Evolutionary conservation across 805 yeast species (phyloP), one percentile per base, ranked within the genome.

Genomic region (Yamadazyma ubonensis): DNA sequence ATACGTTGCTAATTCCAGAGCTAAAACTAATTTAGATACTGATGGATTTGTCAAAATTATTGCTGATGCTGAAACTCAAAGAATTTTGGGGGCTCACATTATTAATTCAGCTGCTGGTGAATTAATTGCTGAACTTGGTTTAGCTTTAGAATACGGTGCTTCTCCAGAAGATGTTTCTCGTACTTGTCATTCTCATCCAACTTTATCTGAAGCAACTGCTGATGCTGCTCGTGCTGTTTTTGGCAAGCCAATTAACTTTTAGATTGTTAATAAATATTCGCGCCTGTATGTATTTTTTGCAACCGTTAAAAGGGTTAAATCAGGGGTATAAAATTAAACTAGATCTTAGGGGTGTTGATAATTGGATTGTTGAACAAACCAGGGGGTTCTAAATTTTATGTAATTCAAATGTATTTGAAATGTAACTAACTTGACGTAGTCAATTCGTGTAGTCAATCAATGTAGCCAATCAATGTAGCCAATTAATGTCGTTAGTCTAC

Each of bases 31-130:
- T 78, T 69, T 78, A 63, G 99, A 93, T 69, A 84, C 97, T 44
- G 99, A 93, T 53, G 99, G 99, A 45, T 86, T 93, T 57, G 99
- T 93, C 59, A 93, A 93, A 76, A 81, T 93, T 61, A 65, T 93
- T 51, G 90, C 96, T 47, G 99, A 93, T 68, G 90, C 95, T 52
- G 96, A 91, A 71, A 91, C 99, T 48, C 96, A 93, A 72, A 82
- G 99, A 69, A 79, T 93, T 32, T 74, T 93, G 52, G 99, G 99
- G 66, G 89, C 86, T 46, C 99, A 93, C 74, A 91, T 93, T 63
- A 84, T 90, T 53, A 99, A 99, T 55, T 86, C 99, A 53, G 90
- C 87, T 61, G 99, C 99, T 44, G 99, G 99, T 71, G 99, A 93
- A 76, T 87, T 93, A 96, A 93, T 93, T 64, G 98, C 95, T 51